Conservation (phyloP, 768 basidiomycete species). For the Tricholoma saponaceum region DNA sequence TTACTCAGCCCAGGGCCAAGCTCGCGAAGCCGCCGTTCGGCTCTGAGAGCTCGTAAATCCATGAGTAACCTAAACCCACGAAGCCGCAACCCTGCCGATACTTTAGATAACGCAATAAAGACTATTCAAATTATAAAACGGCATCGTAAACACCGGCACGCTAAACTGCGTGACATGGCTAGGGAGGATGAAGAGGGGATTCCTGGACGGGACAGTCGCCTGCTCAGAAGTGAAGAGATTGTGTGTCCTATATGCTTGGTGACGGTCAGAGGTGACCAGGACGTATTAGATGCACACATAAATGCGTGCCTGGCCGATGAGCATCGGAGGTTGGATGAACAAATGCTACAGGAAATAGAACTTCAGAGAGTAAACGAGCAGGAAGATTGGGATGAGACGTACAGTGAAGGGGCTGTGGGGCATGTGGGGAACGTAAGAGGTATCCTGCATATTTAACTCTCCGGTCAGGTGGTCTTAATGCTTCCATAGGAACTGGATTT, state of each 20-base stretch:
- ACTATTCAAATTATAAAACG: conserved; percentile 61
- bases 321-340: conserved; percentile 37
- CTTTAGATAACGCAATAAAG: conserved; percentile 42
- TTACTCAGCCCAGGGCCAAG: conserved; percentile 27
- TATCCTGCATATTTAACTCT: conserved; percentile 3
- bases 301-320: conserved; percentile 72
- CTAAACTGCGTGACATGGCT: conserved; percentile 63
- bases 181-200: conserved; percentile 54
- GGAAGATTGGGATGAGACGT: conserved; percentile 25
- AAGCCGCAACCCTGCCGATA: conserved; percentile 16
- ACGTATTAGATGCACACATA: conserved; percentile 77
- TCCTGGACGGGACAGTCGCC: conserved; percentile 23
- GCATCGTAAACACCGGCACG: conserved; percentile 63
- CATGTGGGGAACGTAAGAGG: conserved; percentile 49
- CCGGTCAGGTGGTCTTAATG: background rate
- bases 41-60: conserved; percentile 37
- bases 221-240: conserved; percentile 36
- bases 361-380: conserved; percentile 23
- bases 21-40: conserved; percentile 35
- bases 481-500: conserved; percentile 64
- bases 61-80: conserved; percentile 22
- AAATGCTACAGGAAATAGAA: conserved; percentile 32
- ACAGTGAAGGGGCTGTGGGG: conserved; percentile 27
- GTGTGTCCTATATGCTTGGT: conserved; percentile 70
- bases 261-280: conserved; percentile 58